Evolutionary conservation across 2,329 filamentous ascomycete species (phyloP), one percentile per base, ranked within the genome.

Genomic region (Plectosphaerella cucumerina): DNA sequence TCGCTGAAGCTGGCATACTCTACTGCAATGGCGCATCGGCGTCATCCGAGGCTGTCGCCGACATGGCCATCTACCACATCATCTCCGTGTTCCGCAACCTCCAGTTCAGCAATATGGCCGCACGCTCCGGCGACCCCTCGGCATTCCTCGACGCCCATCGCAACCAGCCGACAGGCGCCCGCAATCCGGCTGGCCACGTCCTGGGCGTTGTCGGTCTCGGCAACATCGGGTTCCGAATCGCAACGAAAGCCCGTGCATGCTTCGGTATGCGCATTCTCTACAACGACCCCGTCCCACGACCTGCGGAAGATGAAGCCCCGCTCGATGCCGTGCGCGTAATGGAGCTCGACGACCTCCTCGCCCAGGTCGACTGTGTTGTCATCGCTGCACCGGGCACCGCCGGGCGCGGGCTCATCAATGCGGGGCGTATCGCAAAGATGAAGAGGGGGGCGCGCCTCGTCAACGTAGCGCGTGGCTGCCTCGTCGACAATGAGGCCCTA

Each of bases 11-110:
- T 44, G 67, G 77, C 9, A 73, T 81, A 42, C 62, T 80, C n/a
- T 86, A 85, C 65, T 85, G 82, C 67, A 86, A 85, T 61, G 75
- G 78, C 8, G 82, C 82, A 3, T 71, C 75, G 2, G 81, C 82
- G 0, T 82, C 77, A 39, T 80, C 80, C 0, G 82, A 85, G 58
- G 77, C 81, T 9, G 82, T 85, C 2, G 80, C 81, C 20, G 82
- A 86, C 56, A 75, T 79, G 49, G 79, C 80, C 1, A 69, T 86
- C 43, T 82, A 78, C 60, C 73, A 82, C 45, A 79, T 86, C 48
- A 70, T 86, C 9, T 72, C 75, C 18, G 74, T 74, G 2, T 86
- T 84, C 65, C 76, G 82, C 35, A 74, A 78, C 21, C 72, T 86
- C 44, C 69, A 74, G 5, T 84, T 79, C 77, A 77, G 73, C 4